Evolutionary conservation across 2,329 filamentous ascomycete genomes (phyloP), one percentile per base, ranked within the genome.

Genomic region (Talaromyces islandicus): DNA sequence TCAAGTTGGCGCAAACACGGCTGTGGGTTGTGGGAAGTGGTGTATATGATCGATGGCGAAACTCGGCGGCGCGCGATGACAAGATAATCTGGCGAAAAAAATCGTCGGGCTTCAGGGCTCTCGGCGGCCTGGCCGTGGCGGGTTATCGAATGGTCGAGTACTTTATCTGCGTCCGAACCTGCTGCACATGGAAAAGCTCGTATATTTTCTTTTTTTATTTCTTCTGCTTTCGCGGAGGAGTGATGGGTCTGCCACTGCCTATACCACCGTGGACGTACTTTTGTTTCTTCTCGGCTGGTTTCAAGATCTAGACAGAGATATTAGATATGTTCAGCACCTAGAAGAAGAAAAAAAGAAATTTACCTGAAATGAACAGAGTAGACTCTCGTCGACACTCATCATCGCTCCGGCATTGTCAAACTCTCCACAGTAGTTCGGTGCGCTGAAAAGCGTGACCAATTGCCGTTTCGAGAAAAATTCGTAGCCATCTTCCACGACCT

Each of bases 211-310:
- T 70, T 71, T 75, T 70, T 71, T 85, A 84, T 81, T 87, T 87
- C 79, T 85, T 86, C 77, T 84, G 83, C 78, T 88, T 90, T 81
- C 84, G 82, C 78, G 86, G 84, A 83, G 86, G 82, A 84, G 85
- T 87, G 78, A 84, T 81, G 77, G 85, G 84, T 81, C 83, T 84
- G 81, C 85, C 83, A 80, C 84, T 83, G 80, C 85, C 87, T 78
- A 88, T 83, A 81, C 84, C 83, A 81, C 83, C 83, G 81, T 87
- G 85, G 75, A 95, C 92, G 84, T 96, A 97, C 92, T 97, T 97
- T 91, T 97, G 93, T 88, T 99, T 99, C 88, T 99, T 99, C 86
- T 99, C 94, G 78, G 94, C 94, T 73, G 94, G 94, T 84, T 97
- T 99, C 82, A 99, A 85, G 75, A 99, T 97, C 91, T 96, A 69